phyloP scores from a whole-genome alignment of 2,329 filamentous ascomycete species.

The Dothideomycetes sp. region DNA sequence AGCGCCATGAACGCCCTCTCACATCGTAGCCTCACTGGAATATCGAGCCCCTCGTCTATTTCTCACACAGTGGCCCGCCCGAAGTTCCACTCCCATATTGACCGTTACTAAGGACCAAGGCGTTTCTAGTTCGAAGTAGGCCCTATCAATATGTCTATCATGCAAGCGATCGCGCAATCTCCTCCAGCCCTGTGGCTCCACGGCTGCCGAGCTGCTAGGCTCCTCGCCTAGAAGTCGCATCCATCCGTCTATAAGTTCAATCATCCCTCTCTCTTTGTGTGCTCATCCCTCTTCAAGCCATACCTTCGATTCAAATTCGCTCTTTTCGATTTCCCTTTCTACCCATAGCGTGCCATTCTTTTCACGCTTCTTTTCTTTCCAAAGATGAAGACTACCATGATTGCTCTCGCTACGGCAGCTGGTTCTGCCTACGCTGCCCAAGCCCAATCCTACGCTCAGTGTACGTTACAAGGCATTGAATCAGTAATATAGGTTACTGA shows the following conservation, averaged over 20 bases:
- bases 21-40: neutral
- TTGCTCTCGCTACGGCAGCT: conserved; percentile 13
- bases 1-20: neutral
- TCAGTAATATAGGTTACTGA: conserved; percentile 3
- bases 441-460: conserved; percentile 11
- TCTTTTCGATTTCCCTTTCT: neutral
- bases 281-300: neutral
- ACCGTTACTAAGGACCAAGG: neutral
- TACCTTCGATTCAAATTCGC: neutral
- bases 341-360: conserved; percentile 7
- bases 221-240: neutral
- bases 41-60: neutral
- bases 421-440: conserved; percentile 8
- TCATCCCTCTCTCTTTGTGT: neutral
- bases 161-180: neutral
- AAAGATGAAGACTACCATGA: conserved; percentile 14
- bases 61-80: neutral
- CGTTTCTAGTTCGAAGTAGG: neutral
- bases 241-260: neutral
- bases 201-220: neutral
- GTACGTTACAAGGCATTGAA: no score
- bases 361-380: conserved; percentile 7
- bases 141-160: neutral
- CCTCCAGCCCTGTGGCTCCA: neutral
- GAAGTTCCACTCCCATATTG: neutral